Evolutionary conservation across 2,329 filamentous ascomycete species (phyloP).

Genomic region (Penicillium sp.): DNA sequence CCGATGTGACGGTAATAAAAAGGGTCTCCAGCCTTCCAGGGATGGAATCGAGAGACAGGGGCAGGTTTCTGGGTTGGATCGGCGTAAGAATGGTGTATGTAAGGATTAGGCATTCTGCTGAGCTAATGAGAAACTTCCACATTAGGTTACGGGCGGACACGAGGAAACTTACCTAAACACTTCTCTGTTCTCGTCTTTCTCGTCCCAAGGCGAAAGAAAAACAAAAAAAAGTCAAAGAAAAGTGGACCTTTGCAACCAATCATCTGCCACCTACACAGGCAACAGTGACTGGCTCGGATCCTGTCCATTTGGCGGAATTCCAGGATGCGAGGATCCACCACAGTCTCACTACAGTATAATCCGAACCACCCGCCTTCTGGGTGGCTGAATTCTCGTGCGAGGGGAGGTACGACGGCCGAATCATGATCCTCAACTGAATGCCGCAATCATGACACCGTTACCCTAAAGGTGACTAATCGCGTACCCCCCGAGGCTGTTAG

Average conservation of each 20-base stretch:
- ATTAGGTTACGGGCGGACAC: background rate
- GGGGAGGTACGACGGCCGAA: slow-evolving; percentile 8
- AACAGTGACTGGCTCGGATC: slow-evolving; percentile 6
- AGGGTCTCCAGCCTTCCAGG: slow-evolving; percentile 7
- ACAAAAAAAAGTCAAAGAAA: background rate
- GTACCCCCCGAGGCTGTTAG: slow-evolving; percentile 22
- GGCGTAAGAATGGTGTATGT: slow-evolving; percentile 20
- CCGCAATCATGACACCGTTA: slow-evolving; percentile 22
- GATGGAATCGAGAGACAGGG: slow-evolving; percentile 13
- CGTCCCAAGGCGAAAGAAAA: background rate
- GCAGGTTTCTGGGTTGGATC: slow-evolving; percentile 8
- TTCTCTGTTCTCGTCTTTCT: background rate
- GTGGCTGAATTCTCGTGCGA: slow-evolving; percentile 13
- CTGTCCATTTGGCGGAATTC: slow-evolving; percentile 14
- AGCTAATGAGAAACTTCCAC: background rate
- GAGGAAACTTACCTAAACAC: background rate
- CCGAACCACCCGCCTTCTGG: slow-evolving; percentile 21
- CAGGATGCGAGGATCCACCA: slow-evolving; percentile 21
- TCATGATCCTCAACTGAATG: slow-evolving; percentile 3
- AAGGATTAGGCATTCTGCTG: slow-evolving; percentile 6
- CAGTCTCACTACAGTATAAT: slow-evolving; percentile 20
- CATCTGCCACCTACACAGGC: background rate
- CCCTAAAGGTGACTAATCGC: slow-evolving; percentile 18
- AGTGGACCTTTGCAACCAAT: background rate
- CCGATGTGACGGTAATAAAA: slow-evolving; percentile 14